Base-by-base conservation (phyloP, 164 flowering plant species). In the Liriodendron chinense region DNA sequence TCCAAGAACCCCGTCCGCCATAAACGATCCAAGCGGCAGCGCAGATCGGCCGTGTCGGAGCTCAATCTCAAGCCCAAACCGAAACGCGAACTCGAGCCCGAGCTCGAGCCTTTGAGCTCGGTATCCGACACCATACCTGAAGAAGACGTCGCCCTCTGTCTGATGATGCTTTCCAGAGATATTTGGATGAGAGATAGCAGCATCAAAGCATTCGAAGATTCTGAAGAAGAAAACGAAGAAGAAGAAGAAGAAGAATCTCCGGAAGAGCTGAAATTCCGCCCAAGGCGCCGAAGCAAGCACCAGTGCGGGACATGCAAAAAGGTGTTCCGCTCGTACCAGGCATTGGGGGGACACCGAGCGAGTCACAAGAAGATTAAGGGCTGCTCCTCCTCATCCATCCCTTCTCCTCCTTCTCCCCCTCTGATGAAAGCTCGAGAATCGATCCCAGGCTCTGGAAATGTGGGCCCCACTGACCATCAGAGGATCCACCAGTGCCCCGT, bases 291-390 rank as follows among this genome's bases (percentile, higher is more conserved):
- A 61, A 84, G 82, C 10, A 89, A 77, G 78, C 91, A 83, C 84
- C 90, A 82, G 79, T 94, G 98, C 76, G 92, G 91, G 23, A 89
- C 97, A 50, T 94, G 98, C 89, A 85, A 86, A 72, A 91, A 85
- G 73, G 79, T 85, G 16, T 94, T 94, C 49, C 73, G 76, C 69
- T 92, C 98, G 0, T 92, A 92, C 69, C 98, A 94, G 78, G 98
- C 98, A 18, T 72, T 94, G 13, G 98, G 98, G 10, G 98, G 98
- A 0, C 98, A 94, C 79, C 72, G 93, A 74, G 97, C 98, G 4
- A 92, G 95, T 72, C 98, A 94, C 87, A 92, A 88, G 88, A 92
- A 88, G 83, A 80, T 82, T 70, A 89, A 78, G 65, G 64, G 76
- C 20, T 79, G 80, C 69, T 26, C 69, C 26, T 20, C 21, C 25